These are phyloP conservation scores for Kodamaea arcana DNA, from an alignment of 1,139 yeast genomes.

Conservation along the genomic window DNA sequence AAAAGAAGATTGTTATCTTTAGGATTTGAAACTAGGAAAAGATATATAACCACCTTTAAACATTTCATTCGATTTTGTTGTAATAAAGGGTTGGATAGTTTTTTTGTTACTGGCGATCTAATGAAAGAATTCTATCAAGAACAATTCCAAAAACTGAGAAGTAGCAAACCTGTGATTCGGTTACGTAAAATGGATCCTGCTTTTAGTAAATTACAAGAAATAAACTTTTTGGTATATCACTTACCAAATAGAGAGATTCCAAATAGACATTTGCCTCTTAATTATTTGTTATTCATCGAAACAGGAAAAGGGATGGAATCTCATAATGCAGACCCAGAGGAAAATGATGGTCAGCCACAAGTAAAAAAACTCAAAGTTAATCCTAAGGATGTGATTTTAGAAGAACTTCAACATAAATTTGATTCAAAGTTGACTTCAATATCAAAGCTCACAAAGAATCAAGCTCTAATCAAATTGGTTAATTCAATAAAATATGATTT, in stretches of 20 bases:
- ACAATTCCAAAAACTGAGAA: slow-evolving; percentile 12
- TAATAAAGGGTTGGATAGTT: slow-evolving; percentile 11
- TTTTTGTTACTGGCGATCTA: slow-evolving; percentile 16
- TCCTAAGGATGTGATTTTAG: not conserved
- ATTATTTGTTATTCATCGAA: slow-evolving; percentile 14
- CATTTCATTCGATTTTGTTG: slow-evolving; percentile 17
- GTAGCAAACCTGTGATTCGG: slow-evolving; percentile 16
- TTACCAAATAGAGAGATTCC: slow-evolving; percentile 16
- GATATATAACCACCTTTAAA: slow-evolving; percentile 17
- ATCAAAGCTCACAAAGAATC: slow-evolving; percentile 5
- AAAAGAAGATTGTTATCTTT: slow-evolving; percentile 14
- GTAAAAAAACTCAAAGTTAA: not conserved
- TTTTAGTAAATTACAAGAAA: slow-evolving; percentile 16
- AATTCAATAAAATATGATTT: slow-evolving; percentile 4
- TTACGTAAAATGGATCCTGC: slow-evolving; percentile 18
- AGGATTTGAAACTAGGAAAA: slow-evolving; percentile 16
- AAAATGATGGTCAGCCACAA: not conserved
- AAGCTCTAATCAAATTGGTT: slow-evolving; percentile 4
- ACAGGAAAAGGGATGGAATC: slow-evolving; percentile 7
- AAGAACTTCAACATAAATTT: not conserved
- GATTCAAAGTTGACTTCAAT: slow-evolving; percentile 4
- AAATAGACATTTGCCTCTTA: slow-evolving; percentile 14
- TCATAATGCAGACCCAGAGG: not conserved
- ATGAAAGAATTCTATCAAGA: slow-evolving; percentile 17
- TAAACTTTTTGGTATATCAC: slow-evolving; percentile 15